Evolutionary conservation across 2,329 filamentous ascomycete genomes (phyloP).

Genomic region (Rhynchosporium graminicola): DNA sequence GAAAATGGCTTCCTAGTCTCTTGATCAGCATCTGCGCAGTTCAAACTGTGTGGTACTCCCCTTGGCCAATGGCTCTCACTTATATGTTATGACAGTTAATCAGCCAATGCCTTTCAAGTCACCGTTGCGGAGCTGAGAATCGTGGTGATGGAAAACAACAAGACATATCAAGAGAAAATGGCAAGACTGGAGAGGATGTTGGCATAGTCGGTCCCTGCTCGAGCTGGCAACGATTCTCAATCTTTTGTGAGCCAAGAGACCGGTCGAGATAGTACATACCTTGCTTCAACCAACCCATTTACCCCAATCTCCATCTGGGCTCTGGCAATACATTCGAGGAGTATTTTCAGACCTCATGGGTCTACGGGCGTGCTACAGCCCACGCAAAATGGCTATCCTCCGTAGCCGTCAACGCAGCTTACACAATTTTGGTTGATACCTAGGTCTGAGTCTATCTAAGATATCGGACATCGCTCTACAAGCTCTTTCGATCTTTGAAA

Average conservation of each 20-base stretch:
- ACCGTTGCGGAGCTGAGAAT: constrained; percentile 13
- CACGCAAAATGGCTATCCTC: constrained; percentile 11
- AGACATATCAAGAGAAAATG: constrained; percentile 8
- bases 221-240: not conserved
- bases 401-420: constrained; percentile 7
- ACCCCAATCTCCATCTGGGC: not conserved
- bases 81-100: constrained; percentile 13
- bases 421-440: constrained; percentile 23
- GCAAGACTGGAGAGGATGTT: constrained; percentile 12
- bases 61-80: not conserved
- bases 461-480: constrained; percentile 23
- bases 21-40: too few relatives aligned
- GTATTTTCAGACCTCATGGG: constrained; percentile 20
- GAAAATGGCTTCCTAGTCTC: too few relatives aligned
- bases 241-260: not conserved
- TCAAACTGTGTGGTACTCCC: too few relatives aligned
- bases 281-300: not conserved
- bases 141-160: constrained; percentile 13
- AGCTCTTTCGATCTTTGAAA: constrained; percentile 15
- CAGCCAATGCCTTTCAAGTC: constrained; percentile 10
- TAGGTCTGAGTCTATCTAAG: constrained; percentile 21
- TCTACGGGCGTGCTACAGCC: constrained; percentile 13
- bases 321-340: constrained; percentile 17
- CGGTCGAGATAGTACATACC: not conserved
- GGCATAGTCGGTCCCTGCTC: not conserved